Percentiles rank a stretch among this genome's conserved stretches.
phyloP scores from a whole-genome alignment of 2,329 filamentous ascomycete genomes.

The Ophioceras dolichostomum region DNA sequence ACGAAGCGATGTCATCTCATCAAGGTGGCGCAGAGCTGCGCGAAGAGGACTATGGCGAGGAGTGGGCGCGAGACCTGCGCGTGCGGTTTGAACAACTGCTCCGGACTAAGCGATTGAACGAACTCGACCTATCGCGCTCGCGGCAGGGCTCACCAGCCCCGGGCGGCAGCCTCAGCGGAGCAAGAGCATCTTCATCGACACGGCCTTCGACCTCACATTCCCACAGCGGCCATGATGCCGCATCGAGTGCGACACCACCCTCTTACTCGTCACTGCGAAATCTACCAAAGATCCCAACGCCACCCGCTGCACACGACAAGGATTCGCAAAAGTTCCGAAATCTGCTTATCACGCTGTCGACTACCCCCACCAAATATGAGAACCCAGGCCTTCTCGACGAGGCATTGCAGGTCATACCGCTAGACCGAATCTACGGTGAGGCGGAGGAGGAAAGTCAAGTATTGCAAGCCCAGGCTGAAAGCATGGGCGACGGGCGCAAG shows the following conservation, averaged over 20 bases:
- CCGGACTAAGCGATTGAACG: constrained; percentile 76
- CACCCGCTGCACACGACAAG: constrained; percentile 53
- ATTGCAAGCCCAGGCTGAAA: constrained; percentile 75
- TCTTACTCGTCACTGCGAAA: constrained; percentile 37
- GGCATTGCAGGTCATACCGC: constrained; percentile 71
- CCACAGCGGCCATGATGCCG: no score
- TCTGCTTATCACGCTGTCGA: constrained; percentile 71
- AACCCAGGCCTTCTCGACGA: constrained; percentile 92
- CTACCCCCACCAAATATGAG: constrained; percentile 88
- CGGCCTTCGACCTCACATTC: constrained; percentile 5
- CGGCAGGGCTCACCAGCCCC: constrained; percentile 44
- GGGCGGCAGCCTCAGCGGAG: constrained; percentile 26
- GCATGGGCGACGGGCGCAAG: constrained; percentile 66
- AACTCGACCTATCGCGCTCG: constrained; percentile 56
- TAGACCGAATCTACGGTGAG: constrained; percentile 85
- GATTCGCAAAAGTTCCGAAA: constrained; percentile 66
- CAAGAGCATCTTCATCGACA: constrained; percentile 18
- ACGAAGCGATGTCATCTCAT: constrained; percentile 17
- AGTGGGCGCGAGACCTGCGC: constrained; percentile 67
- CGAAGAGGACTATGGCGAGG: constrained; percentile 46
- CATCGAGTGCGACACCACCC: constrained; percentile 29
- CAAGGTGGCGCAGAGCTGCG: constrained; percentile 10
- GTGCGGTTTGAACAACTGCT: constrained; percentile 79
- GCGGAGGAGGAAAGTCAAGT: constrained; percentile 91
- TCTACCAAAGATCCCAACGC: constrained; percentile 50